Conservation (phyloP, 306 rosid species). For the Acacia crassicarpa region DNA sequence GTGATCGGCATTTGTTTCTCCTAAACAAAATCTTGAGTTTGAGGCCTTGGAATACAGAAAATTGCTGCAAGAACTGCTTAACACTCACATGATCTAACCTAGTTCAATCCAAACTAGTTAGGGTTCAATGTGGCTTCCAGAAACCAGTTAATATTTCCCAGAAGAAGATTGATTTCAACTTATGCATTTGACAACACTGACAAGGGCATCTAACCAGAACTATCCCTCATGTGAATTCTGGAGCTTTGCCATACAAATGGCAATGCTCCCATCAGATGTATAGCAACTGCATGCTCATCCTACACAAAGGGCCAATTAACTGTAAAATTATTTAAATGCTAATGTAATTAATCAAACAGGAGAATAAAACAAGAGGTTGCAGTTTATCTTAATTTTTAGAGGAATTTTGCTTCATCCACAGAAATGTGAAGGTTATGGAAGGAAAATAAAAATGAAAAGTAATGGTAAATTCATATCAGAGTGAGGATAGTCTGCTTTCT, state of each 20-base stretch:
- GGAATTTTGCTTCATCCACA: not conserved
- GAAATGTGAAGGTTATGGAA: not conserved
- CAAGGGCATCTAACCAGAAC: not conserved
- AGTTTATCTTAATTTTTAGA: not conserved
- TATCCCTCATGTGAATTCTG: not conserved
- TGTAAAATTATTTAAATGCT: not conserved
- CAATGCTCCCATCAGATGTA: not conserved
- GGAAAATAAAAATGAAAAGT: constrained; percentile 18
- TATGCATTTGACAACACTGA: not conserved
- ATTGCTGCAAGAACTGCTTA: not conserved
- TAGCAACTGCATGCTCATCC: not conserved
- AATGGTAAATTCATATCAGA: constrained; percentile 1
- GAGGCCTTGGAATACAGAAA: not conserved
- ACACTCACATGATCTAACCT: not conserved
- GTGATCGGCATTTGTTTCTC: not conserved
- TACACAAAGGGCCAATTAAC: not conserved
- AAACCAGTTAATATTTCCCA: not conserved
- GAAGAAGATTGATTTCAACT: not conserved
- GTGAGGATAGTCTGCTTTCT: constrained; percentile 1
- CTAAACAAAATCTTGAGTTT: not conserved
- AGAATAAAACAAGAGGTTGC: not conserved
- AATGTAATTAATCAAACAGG: not conserved
- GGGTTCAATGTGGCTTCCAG: not conserved
- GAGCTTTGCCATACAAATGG: not conserved
- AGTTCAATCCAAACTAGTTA: not conserved